Base-by-base conservation (phyloP, 768 basidiomycete species). In the Phylloporus sp. region DNA sequence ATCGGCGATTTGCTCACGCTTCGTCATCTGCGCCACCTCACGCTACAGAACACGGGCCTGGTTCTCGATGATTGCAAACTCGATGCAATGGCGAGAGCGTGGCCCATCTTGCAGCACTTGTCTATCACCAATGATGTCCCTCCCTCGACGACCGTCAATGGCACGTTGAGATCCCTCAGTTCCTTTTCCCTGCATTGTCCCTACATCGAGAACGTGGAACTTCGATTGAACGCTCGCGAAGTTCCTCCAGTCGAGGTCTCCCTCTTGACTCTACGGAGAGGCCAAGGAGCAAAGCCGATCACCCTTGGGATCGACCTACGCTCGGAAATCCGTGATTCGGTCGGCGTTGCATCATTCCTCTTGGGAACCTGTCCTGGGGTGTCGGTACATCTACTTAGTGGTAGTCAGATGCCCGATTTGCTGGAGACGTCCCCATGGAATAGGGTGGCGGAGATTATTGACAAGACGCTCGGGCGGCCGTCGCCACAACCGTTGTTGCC, bases 241-340 rank as follows among this genome's bases (percentile, higher is more conserved):
- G 46, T 59, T 31, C 59, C 58, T 5, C 14, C 42, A 1, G 17
- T 36, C 4, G 17, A 18, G 2, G 18, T 21, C 9, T 0, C 44
- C n/a, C 1, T 3, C 2, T 5, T 32, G 14, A 0, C 38, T 9
- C 13, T 10, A 2, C 54, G 35, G 21, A 49, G 54, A 9, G 54
- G 35, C 10, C 33, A 38, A 9, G 48, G 50, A 5, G 24, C 43
- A 2, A 53, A 46, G 24, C 46, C 44, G 0, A 9, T 48, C 0
- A 5, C 31, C n/a, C 44, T 59, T 11, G 26, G 32, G 9, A 47
- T 59, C 11, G 58, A 59, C 42, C 6, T 38, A 13, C 44, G 48
- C 9, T 59, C 58, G 9, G 55, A 58, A 3, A 44, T 59, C 26
- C 58, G 55, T 31, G 55, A 59, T 24, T 54, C 56, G 9, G 13